Evolutionary conservation across 495 filamentous ascomycete genomes (phyloP).

Genomic region (Penicillium ucsense): DNA sequence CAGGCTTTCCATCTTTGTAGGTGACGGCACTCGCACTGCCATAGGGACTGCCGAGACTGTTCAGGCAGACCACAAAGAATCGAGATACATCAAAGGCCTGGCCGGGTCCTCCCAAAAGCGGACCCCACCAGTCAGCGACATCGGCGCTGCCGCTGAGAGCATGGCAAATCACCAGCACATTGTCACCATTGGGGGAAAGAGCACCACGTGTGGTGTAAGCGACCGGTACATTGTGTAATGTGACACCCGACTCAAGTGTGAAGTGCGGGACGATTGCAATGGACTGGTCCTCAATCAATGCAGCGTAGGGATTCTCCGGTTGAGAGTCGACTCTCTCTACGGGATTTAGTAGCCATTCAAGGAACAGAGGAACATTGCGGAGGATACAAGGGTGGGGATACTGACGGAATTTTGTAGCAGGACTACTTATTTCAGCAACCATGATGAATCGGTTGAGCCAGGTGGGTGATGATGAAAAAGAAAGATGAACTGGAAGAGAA

Average conservation of each 20-base stretch:
- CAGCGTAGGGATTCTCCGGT: conserved; percentile 85
- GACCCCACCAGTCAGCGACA: conserved; percentile 97
- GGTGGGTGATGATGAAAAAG: neutral
- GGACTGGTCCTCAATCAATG: conserved; percentile 76
- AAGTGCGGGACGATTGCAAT: conserved; percentile 80
- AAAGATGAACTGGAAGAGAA: conserved; percentile 1
- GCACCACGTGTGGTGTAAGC: conserved; percentile 83
- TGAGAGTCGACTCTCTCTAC: conserved; percentile 57
- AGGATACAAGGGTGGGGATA: conserved; percentile 12
- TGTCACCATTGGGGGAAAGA: conserved; percentile 66
- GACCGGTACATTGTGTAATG: conserved; percentile 77
- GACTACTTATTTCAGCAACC: conserved; percentile 16
- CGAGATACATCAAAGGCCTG: conserved; percentile 85
- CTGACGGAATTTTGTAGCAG: conserved; percentile 33
- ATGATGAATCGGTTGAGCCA: conserved; percentile 12
- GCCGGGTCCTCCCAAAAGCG: conserved; percentile 77
- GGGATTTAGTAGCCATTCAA: conserved; percentile 49
- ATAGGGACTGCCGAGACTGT: conserved; percentile 93
- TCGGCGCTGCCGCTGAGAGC: conserved; percentile 93
- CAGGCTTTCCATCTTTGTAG: conserved; percentile 64
- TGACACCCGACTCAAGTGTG: conserved; percentile 87
- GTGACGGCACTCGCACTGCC: conserved; percentile 94
- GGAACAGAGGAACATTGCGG: neutral
- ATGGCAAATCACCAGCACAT: conserved; percentile 95
- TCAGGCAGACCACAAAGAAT: conserved; percentile 93